Percentiles rank a stretch among this genome's conserved stretches.
These are phyloP conservation scores for Pseudohalonectria lignicola DNA, from an alignment of 2,329 filamentous ascomycete genomes.

Conservation along the genomic window DNA sequence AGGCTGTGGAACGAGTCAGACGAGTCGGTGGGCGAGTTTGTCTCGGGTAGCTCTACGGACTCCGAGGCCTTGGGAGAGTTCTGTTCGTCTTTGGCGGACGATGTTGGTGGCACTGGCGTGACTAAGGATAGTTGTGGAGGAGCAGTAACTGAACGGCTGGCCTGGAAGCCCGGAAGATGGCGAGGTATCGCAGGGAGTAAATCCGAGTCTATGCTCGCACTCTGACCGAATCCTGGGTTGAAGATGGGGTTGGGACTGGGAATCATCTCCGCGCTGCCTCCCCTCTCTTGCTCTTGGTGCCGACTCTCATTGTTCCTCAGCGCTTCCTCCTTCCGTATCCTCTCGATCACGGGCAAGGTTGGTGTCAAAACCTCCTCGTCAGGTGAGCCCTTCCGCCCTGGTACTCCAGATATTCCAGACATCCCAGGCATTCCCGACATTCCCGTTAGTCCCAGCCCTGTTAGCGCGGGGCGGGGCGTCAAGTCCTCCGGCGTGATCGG, in stretches of 20 bases:
- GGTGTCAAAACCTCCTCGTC: constrained; percentile 1
- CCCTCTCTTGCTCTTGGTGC: no score
- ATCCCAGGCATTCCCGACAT: no score
- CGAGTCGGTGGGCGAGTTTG: constrained; percentile 31
- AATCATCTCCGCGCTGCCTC: no score
- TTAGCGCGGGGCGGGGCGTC: constrained; percentile 1
- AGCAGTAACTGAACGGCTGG: constrained; percentile 9
- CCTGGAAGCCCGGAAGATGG: constrained; percentile 3
- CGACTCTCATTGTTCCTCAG: no score
- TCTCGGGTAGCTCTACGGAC: constrained; percentile 12
- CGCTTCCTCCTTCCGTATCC: no score
- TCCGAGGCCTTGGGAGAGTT: no score
- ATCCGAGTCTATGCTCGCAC: no score
- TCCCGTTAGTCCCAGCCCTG: no score
- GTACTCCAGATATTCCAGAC: no score
- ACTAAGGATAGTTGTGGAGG: constrained; percentile 25
- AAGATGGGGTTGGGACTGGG: no score
- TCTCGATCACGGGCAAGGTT: background rate
- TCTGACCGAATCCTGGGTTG: no score
- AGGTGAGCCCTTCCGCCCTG: background rate
- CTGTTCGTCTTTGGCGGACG: no score
- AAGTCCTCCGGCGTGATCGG: constrained; percentile 7
- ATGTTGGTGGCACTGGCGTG: constrained; percentile 9
- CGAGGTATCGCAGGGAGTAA: background rate
- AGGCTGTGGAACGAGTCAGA: constrained; percentile 44